phyloP scores from a whole-genome alignment of 768 basidiomycete species.

The Termitomyces sp. region DNA sequence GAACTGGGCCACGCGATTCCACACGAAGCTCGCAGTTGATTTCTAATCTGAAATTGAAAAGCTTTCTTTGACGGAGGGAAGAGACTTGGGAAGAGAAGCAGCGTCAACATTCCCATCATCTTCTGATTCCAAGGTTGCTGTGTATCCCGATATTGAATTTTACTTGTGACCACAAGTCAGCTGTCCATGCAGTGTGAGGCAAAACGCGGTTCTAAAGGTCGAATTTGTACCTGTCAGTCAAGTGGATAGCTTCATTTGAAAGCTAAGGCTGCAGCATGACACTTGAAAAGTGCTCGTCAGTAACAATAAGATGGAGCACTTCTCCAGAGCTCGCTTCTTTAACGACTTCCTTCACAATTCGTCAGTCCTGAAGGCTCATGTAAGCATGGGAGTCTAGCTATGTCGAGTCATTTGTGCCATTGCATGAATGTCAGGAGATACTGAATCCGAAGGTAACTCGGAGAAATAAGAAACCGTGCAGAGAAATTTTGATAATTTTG shows the following conservation, averaged over 20 bases:
- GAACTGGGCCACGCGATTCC: not conserved
- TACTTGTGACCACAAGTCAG: not conserved
- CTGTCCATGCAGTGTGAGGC: not conserved
- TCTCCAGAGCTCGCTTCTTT: not conserved
- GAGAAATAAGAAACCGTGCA: not conserved
- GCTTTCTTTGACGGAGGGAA: not conserved
- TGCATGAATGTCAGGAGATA: not conserved
- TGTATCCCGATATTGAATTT: not conserved
- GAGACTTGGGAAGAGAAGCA: not conserved
- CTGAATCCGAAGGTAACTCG: not conserved
- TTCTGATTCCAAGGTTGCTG: not conserved
- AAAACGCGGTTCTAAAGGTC: not conserved
- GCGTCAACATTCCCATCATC: not conserved
- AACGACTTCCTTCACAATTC: not conserved
- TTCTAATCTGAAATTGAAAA: not conserved
- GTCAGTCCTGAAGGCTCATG: not conserved
- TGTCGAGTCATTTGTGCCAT: not conserved
- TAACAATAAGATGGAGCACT: not conserved
- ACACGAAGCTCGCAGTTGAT: not conserved
- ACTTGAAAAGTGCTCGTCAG: not conserved
- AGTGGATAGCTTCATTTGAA: not conserved
- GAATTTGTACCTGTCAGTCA: not conserved
- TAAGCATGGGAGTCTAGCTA: not conserved
- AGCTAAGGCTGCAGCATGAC: not conserved
- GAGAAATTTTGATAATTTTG: not conserved